A percentile compares a stretch with the other conserved stretches of the same genome.
Evolutionary conservation across 495 filamentous ascomycete species (phyloP).

Genomic region (Cudoniella acicularis): DNA sequence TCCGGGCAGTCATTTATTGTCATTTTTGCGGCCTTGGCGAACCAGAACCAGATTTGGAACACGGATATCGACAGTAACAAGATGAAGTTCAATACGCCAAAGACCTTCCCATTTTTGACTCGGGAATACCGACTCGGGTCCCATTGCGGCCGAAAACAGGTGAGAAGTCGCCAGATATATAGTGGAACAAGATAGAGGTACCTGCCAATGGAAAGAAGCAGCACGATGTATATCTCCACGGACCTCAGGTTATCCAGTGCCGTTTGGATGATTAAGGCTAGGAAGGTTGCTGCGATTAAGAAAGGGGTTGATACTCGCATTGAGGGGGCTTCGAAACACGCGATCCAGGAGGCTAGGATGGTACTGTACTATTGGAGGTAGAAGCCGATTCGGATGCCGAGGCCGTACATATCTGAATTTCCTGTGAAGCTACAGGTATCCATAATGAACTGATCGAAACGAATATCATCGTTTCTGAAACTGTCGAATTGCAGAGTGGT

Average conservation of each 20-base stretch:
- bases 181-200: slow-evolving; percentile 28
- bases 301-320: slow-evolving; percentile 3
- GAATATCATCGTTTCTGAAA: too few species aligned
- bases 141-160: neutral
- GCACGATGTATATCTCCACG: slow-evolving; percentile 31
- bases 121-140: neutral
- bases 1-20: neutral
- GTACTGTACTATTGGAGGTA: slow-evolving; percentile 34
- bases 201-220: slow-evolving; percentile 33
- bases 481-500: too few species aligned
- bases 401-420: slow-evolving; percentile 35
- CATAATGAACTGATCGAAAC: too few species aligned
- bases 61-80: slow-evolving; percentile 24
- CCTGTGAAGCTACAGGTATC: slow-evolving; percentile 24
- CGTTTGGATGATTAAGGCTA: slow-evolving; percentile 9
- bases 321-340: neutral
- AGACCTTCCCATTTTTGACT: neutral
- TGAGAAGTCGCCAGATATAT: neutral
- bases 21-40: neutral
- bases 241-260: neutral
- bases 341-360: slow-evolving; percentile 13
- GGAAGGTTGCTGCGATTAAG: slow-evolving; percentile 9
- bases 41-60: slow-evolving; percentile 41
- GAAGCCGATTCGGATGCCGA: slow-evolving; percentile 36
- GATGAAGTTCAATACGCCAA: neutral